Evolutionary conservation across 2,329 filamentous ascomycete species (phyloP).

Genomic region (Fusarium foetens): DNA sequence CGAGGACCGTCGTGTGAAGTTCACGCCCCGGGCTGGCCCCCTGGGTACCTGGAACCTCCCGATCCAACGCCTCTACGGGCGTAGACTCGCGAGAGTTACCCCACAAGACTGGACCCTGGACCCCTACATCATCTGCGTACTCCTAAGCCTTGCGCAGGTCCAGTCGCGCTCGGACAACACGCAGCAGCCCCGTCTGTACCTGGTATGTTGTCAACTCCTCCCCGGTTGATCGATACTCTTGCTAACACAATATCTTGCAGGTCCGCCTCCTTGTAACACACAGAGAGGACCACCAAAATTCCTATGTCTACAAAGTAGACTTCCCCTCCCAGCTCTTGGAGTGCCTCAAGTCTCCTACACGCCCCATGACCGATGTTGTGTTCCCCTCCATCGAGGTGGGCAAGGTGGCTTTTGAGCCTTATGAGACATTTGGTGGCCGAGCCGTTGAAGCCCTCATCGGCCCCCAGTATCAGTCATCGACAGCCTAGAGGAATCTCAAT

Average conservation of each 20-base stretch:
- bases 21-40: background rate
- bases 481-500: fast-evolving
- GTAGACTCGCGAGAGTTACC: background rate
- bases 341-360: background rate
- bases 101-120: background rate
- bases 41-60: background rate
- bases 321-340: background rate
- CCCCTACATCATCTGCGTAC: background rate
- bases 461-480: fast-evolving
- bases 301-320: background rate
- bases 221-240: fast-evolving
- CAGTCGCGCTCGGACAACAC: background rate
- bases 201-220: background rate
- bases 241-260: background rate
- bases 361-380: background rate
- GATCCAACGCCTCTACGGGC: background rate
- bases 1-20: background rate
- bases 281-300: background rate
- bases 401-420: background rate
- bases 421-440: background rate
- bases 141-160: background rate
- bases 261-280: background rate
- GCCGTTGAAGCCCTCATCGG: background rate
- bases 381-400: background rate
- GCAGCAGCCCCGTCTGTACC: background rate